Evolutionary conservation across 805 yeast species (phyloP).

Genomic region (Lachancea waltii): DNA sequence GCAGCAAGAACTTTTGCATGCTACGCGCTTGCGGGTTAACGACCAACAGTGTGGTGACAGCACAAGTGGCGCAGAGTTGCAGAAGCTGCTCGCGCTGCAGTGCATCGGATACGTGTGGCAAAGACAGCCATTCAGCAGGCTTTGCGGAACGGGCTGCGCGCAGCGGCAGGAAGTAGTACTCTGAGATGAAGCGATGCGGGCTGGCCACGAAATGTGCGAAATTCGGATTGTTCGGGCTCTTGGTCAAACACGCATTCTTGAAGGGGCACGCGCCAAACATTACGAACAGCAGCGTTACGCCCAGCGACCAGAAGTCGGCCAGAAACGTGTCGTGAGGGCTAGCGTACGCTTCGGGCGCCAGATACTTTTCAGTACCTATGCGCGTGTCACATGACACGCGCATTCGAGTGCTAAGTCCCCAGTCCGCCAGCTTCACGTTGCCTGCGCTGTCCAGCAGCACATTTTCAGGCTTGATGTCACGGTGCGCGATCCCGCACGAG

Average conservation of each 20-base stretch:
- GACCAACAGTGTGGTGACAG: constrained; percentile 1
- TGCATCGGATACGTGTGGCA: constrained; percentile 1
- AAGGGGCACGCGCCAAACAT: constrained; percentile 84
- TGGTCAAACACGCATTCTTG: constrained; percentile 54
- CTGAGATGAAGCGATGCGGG: constrained; percentile 21
- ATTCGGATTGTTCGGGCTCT: constrained; percentile 41
- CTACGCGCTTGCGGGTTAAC: constrained; percentile 5
- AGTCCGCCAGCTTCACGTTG: constrained; percentile 58
- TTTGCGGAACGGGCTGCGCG: constrained; percentile 2
- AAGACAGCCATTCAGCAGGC: constrained; percentile 7
- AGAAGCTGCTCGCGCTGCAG: constrained; percentile 1
- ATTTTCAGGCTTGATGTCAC: constrained; percentile 73
- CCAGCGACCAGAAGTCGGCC: constrained; percentile 85
- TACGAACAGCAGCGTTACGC: constrained; percentile 70
- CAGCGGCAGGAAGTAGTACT: constrained; percentile 17
- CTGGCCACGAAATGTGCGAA: constrained; percentile 16
- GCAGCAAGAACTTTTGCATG: constrained; percentile 3
- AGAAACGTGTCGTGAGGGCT: constrained; percentile 58
- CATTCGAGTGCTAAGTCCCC: constrained; percentile 56
- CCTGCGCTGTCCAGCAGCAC: constrained; percentile 47
- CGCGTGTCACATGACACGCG: constrained; percentile 30
- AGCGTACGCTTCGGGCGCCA: constrained; percentile 82
- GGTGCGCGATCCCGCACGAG: constrained; percentile 52
- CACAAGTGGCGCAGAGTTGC: not conserved
- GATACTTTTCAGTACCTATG: constrained; percentile 79